Base-by-base conservation (phyloP, 2,329 filamentous ascomycete species). In the Cordyceps farinosa region DNA sequence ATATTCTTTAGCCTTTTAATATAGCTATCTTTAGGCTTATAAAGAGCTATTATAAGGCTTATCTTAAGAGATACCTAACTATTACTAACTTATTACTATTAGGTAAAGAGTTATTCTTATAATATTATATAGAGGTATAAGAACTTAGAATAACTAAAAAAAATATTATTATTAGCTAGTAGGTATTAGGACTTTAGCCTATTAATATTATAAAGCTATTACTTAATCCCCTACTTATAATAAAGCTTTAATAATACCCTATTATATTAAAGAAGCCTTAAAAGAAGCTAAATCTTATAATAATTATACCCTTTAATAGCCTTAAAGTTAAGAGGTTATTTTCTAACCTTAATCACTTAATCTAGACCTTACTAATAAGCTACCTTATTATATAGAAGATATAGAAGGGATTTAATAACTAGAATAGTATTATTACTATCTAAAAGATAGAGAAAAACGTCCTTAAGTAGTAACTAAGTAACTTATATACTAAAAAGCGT, bases 1-100 rank as follows among this genome's bases (percentile, higher is more conserved):
- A 60, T 51, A 40, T 60, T 29, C 44, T 60, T 17, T 40, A 60
- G 44, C 45, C 56, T 32, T 30, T 60, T 48, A 51, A 60, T 60
- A 40, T 60, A 11, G 40, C 29, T 17, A 32, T 36, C 32, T 60
- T 60, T 50, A 9, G 17, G 8, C 30, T 22, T 13, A 36, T 60
- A 10, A 60, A 60, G 44, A 17, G 15, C 9, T 32, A 10, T 30
- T 60, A 60, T 51, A n/a, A 32, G 29, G 5, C 17, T 3, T 8
- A 48, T 17, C 45, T 60, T 34, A 13, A 10, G 27, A 48, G 6
- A 34, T 27, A 36, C 15, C 30, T n/a, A 30, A 45, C 5, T 50
- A 30, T 27, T 51, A 40, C 30, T 40, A 40, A 60, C 36, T 30
- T 10, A 17, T 30, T 22, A 8, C 56, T 51, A 60, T 51, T 60